Evolutionary conservation across 345 rosid species (phyloP), one percentile per base, ranked within the genome.

Genomic region (Iberis pinnata): DNA sequence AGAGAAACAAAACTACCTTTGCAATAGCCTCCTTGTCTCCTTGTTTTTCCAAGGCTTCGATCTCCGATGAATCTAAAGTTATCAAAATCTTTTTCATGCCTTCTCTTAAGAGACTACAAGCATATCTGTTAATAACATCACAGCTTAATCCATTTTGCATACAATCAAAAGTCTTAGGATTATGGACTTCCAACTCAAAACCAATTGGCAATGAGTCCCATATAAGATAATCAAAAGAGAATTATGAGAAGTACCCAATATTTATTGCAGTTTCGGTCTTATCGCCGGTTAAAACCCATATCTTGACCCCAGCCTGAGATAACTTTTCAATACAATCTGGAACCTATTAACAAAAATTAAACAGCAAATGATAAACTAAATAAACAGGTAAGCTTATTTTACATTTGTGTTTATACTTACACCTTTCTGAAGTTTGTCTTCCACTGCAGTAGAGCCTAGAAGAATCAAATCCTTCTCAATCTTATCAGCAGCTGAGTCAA

Each of bases 201-300:
- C n/a, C n/a, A n/a, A n/a, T n/a, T n/a, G n/a, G n/a, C n/a, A n/a
- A n/a, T n/a, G n/a, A n/a, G n/a, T n/a, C n/a, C n/a, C n/a, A n/a
- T n/a, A n/a, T 12, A 47, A 15, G 17, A 68, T 16, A 1, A 32
- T 52, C 49, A 48, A 25, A 18, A 54, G 47, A 48, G 55, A 1
- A 14, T 35, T 12, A 52, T 9, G 12, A 56, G 16, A 50, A 43
- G 10, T 84, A 86, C 96, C 98, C 98, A 2, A 87, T 87, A 72
- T 87, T 90, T 42, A 90, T 63, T 2, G 96, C 98, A 0, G 98
- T 87, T 75, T 88, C 98, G 66, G 78, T 76, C 77, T 82, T 87
- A 65, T 90, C 98, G 0, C 98, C 96, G 0, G 98, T 90, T 68
- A 90, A 64, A 53, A 90, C 78, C 98, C 98, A 90, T 74, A 90